A percentile compares a stretch with the other conserved stretches of the same genome.
These are phyloP conservation scores for Coriolopsis trogii DNA, from an alignment of 1,284 basidiomycete species.

Conservation along the genomic window DNA sequence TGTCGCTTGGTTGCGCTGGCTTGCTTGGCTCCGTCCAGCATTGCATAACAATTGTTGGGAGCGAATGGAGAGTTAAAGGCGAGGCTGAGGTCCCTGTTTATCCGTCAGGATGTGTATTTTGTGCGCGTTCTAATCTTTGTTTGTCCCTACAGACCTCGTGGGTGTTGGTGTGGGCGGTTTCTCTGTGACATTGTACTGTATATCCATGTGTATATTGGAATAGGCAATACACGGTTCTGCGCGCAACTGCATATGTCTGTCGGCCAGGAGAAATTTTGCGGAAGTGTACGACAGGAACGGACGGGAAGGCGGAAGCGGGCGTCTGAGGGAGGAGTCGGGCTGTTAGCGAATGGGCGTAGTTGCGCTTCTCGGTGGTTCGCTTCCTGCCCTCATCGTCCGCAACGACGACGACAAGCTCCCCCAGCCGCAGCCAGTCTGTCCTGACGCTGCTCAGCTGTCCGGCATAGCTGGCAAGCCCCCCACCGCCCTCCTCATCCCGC, in stretches of 20 bases:
- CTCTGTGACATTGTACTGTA: too few relatives aligned
- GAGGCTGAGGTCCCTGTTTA: conserved; percentile 67
- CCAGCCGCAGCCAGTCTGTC: conserved; percentile 13
- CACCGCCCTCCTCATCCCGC: neutral
- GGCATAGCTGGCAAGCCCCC: conserved; percentile 14
- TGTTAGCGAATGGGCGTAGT: too few relatives aligned
- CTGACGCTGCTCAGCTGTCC: conserved; percentile 19
- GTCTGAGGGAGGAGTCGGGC: conserved; percentile 13
- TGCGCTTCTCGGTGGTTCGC: conserved; percentile 20
- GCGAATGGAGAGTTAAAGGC: conserved; percentile 80
- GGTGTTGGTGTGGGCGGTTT: too few relatives aligned
- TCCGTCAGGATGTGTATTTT: neutral
- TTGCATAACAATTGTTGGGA: conserved; percentile 46
- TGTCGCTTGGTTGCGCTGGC: conserved; percentile 12
- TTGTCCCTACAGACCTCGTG: too few relatives aligned
- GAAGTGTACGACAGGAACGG: too few relatives aligned
- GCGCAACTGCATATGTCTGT: too few relatives aligned
- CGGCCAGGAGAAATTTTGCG: too few relatives aligned
- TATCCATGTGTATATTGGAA: too few relatives aligned
- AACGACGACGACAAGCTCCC: conserved; percentile 20
- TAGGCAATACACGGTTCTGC: too few relatives aligned
- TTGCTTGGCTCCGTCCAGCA: conserved; percentile 9
- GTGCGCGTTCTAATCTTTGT: conserved; percentile 2
- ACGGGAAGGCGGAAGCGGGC: conserved; percentile 11
- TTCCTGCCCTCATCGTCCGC: conserved; percentile 21